Evolutionary conservation across 768 basidiomycete genomes (phyloP).

Genomic region (Hericium alpestre): DNA sequence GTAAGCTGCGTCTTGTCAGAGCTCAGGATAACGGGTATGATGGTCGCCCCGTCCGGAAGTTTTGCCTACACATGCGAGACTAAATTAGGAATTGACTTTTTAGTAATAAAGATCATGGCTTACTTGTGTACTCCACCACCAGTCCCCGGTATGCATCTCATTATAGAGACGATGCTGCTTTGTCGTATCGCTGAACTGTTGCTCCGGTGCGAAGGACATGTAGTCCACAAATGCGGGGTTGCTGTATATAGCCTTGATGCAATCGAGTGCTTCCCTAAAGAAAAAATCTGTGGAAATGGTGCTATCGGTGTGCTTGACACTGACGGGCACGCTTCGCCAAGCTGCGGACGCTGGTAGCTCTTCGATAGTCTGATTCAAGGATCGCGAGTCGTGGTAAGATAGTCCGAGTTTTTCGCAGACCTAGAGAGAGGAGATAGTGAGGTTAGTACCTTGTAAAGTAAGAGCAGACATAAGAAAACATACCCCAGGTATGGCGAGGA

Average conservation of each 20-base stretch:
- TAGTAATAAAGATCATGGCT: too few species aligned
- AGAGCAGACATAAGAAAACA: background rate
- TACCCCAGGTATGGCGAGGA: slow-evolving; percentile 8
- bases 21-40: slow-evolving; percentile 34
- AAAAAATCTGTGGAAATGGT: background rate
- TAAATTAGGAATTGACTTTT: too few species aligned
- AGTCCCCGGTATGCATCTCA: slow-evolving; percentile 29
- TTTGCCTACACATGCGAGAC: background rate
- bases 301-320: background rate
- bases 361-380: background rate
- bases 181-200: slow-evolving; percentile 1
- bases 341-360: background rate
- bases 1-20: slow-evolving; percentile 37
- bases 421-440: background rate
- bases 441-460: background rate
- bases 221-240: background rate
- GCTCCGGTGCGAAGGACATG: slow-evolving; percentile 4
- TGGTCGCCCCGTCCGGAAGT: slow-evolving; percentile 16
- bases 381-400: background rate
- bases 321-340: background rate
- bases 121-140: slow-evolving; percentile 30
- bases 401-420: slow-evolving; percentile 3
- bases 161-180: slow-evolving; percentile 11
- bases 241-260: slow-evolving; percentile 4
- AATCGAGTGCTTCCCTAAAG: slow-evolving; percentile 5